A percentile compares a stretch with the other conserved stretches of the same genome.
Evolutionary conservation across 768 basidiomycete genomes (phyloP).

Genomic region (Heimioporus sp.): DNA sequence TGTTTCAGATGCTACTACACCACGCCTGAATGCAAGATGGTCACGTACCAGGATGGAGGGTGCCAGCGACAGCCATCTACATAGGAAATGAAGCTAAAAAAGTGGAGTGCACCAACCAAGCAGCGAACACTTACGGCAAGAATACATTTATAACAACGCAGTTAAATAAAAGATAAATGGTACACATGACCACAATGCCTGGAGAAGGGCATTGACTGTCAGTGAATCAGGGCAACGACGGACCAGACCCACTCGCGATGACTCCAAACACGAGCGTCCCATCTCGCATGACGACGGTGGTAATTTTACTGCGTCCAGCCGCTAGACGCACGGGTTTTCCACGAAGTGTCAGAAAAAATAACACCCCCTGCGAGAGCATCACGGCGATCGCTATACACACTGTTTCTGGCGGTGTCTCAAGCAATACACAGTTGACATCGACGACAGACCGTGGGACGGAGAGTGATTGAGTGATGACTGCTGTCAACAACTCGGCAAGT

Average conservation of each 20-base stretch:
- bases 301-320: constrained; percentile 13
- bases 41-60: constrained; percentile 15
- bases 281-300: constrained; percentile 12
- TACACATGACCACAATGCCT: background rate
- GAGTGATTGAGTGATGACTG: background rate
- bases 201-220: background rate
- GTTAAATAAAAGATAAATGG: constrained; percentile 3
- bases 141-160: constrained; percentile 10
- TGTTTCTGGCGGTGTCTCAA: background rate
- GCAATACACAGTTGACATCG: constrained; percentile 10
- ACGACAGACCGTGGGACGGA: background rate
- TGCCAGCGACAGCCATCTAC: constrained; percentile 12
- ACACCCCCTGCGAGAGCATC: constrained; percentile 9
- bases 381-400: constrained; percentile 1
- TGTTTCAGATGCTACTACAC: background rate
- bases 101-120: background rate
- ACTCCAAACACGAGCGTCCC: constrained; percentile 10
- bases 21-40: background rate
- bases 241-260: constrained; percentile 9
- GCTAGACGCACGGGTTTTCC: constrained; percentile 9
- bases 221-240: background rate
- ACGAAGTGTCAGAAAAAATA: constrained; percentile 16
- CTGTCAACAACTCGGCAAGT: background rate
- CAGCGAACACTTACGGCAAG: constrained; percentile 13
- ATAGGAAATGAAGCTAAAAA: background rate